Evolutionary conservation across 768 basidiomycete genomes (phyloP).

Genomic region (Lyophyllum decastes): DNA sequence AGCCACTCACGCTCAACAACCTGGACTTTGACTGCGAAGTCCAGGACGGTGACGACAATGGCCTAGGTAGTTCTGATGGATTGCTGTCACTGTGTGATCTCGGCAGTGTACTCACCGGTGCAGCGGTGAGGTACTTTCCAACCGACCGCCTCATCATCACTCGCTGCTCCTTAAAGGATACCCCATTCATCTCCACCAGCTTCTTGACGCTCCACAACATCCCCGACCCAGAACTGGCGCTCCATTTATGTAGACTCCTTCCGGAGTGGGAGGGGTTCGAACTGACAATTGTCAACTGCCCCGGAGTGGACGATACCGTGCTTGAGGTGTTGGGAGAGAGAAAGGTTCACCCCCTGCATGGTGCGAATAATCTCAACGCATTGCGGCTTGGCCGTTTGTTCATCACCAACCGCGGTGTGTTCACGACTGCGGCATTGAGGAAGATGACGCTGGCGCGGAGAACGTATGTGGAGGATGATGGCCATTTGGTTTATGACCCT

Average conservation of each 20-base stretch:
- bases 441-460: not conserved
- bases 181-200: not conserved
- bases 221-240: not conserved
- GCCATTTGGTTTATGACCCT: no score
- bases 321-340: not conserved
- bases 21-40: not conserved
- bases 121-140: not conserved
- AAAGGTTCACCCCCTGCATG: not conserved
- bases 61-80: no score
- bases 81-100: not conserved
- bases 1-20: not conserved
- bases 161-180: not conserved
- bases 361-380: not conserved
- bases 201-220: not conserved
- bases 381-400: not conserved
- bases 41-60: not conserved
- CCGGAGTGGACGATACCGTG: not conserved
- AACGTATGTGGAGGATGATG: no score
- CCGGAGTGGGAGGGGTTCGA: not conserved
- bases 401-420: not conserved
- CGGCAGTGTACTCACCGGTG: not conserved
- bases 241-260: not conserved
- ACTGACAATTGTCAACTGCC: not conserved
- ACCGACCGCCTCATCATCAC: not conserved
- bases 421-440: not conserved